phyloP scores from a whole-genome alignment of 371 early-diverging fungal genomes.

The Nematocida sp. region DNA sequence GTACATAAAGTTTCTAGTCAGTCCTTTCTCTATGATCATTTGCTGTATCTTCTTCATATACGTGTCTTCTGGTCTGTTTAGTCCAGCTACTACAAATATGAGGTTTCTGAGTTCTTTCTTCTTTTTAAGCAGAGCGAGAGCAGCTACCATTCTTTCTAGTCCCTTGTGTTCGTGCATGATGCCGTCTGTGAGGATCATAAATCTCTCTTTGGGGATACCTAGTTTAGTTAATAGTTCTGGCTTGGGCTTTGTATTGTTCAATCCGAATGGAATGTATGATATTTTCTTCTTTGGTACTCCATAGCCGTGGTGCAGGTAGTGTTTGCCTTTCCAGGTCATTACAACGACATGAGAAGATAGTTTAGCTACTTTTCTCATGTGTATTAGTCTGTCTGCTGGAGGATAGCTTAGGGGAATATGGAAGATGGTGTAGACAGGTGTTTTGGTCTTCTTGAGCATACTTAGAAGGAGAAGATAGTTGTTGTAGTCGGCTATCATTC shows the following conservation, averaged over 20 bases:
- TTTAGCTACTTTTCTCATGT: not conserved
- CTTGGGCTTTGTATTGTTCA: not conserved
- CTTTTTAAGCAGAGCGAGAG: not conserved
- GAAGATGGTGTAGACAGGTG: not conserved
- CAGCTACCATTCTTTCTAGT: not conserved
- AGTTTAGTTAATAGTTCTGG: not conserved
- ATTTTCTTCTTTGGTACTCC: conserved; percentile 18
- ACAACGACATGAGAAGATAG: not conserved
- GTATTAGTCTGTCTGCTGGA: not conserved
- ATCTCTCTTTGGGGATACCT: not conserved
- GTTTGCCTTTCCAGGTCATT: conserved; percentile 32
- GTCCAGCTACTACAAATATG: not conserved
- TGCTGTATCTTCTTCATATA: not conserved
- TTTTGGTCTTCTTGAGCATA: not conserved
- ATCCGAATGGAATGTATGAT: conserved; percentile 13
- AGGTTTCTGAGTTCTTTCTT: not conserved
- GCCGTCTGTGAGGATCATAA: conserved; percentile 9
- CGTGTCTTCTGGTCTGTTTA: not conserved
- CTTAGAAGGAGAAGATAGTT: not conserved
- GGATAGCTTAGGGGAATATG: conserved; percentile 19
- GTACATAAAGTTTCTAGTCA: not conserved
- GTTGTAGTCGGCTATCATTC: not conserved
- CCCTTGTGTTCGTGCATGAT: conserved; percentile 19
- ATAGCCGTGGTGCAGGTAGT: conserved; percentile 19
- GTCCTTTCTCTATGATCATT: not conserved